Evolutionary conservation across 805 yeast species (phyloP).

Genomic region (Blastobotrys chiropterorum): DNA sequence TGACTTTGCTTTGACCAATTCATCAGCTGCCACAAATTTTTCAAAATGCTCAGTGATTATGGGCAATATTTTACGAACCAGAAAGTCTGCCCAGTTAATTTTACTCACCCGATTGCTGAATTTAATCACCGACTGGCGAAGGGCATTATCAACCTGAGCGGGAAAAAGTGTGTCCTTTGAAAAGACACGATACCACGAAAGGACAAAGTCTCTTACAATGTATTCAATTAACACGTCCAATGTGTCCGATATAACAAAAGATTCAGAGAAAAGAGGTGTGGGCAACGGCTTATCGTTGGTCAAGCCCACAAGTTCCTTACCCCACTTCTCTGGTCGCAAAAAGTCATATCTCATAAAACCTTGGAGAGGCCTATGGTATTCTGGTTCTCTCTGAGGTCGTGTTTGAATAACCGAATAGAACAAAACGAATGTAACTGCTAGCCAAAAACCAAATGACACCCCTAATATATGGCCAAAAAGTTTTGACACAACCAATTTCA

Average conservation of each 20-base stretch:
- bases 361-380: neutral
- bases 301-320: conserved; percentile 2
- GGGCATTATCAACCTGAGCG: conserved; percentile 39
- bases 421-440: neutral
- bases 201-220: conserved; percentile 48
- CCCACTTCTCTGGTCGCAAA: conserved; percentile 2
- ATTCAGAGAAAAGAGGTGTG: conserved; percentile 33
- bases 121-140: conserved; percentile 37
- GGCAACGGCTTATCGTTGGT: conserved; percentile 9
- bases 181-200: conserved; percentile 52
- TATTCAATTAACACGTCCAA: conserved; percentile 45
- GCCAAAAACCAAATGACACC: neutral
- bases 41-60: conserved; percentile 58
- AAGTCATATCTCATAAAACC: neutral
- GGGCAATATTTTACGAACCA: conserved; percentile 58
- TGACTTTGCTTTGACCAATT: conserved; percentile 25
- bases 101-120: conserved; percentile 39
- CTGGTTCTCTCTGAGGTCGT: neutral
- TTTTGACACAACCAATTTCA: neutral
- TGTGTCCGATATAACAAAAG: conserved; percentile 47
- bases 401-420: neutral
- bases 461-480: neutral
- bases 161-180: conserved; percentile 35
- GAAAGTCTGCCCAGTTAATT: conserved; percentile 49
- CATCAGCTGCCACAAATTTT: conserved; percentile 41